phyloP scores from a whole-genome alignment of 2,329 filamentous ascomycete genomes.

The Fulvia fulva region DNA sequence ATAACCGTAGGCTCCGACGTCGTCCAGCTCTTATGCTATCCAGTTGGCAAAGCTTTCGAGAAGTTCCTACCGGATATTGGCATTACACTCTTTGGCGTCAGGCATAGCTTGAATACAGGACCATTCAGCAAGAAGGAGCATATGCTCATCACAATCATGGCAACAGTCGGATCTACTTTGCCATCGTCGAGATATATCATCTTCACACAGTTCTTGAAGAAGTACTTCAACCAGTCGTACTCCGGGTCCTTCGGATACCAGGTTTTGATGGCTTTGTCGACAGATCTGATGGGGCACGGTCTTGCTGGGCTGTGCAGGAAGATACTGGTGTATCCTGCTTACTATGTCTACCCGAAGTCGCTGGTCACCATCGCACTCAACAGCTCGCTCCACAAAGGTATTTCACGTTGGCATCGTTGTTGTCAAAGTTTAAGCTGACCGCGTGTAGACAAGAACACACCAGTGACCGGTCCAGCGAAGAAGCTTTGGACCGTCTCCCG shows the following conservation, averaged over 20 bases:
- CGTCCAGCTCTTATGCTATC: conserved; percentile 29
- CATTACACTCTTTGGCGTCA: conserved; percentile 50
- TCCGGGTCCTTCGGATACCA: conserved; percentile 7
- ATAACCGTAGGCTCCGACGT: conserved; percentile 31
- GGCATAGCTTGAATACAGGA: conserved; percentile 56
- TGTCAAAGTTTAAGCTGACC: neutral
- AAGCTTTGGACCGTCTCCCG: conserved; percentile 2
- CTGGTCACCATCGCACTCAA: conserved; percentile 7
- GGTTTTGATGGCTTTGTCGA: conserved; percentile 2
- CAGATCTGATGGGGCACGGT: conserved; percentile 61
- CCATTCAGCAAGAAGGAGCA: conserved; percentile 62
- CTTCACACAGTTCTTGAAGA: conserved; percentile 2
- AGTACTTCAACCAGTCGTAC: conserved; percentile 8
- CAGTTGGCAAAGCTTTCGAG: conserved; percentile 53
- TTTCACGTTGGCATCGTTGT: neutral
- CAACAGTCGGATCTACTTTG: conserved; percentile 45
- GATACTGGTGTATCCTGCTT: conserved; percentile 75
- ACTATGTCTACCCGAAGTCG: conserved; percentile 76
- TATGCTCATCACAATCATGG: conserved; percentile 61
- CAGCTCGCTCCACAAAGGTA: conserved; percentile 8
- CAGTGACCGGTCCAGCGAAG: neutral
- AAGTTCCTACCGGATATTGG: conserved; percentile 52
- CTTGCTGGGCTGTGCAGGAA: conserved; percentile 76
- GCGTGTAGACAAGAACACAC: neutral
- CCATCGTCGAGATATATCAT: conserved; percentile 2